These are phyloP conservation scores for Zelopaecilomyces penicillatus DNA, from an alignment of 2,329 filamentous ascomycete species.

Conservation along the genomic window DNA sequence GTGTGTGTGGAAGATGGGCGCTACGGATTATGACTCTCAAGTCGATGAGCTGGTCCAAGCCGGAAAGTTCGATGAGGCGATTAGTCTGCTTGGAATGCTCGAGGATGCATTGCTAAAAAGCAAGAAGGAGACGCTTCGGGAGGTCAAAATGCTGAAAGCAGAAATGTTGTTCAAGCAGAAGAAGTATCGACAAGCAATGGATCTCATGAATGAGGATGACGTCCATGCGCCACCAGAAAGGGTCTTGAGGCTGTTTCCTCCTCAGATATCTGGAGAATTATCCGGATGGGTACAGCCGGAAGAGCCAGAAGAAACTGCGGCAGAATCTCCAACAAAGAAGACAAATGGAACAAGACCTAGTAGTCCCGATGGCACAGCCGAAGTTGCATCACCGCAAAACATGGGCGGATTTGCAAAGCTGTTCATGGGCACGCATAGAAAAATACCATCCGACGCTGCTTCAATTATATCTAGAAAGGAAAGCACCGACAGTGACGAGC, in stretches of 20 bases:
- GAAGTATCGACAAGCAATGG: constrained; percentile 78
- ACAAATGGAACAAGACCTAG: constrained; percentile 19
- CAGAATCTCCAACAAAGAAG: constrained; percentile 24
- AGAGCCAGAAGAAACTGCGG: constrained; percentile 31
- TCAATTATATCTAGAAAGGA: constrained; percentile 54
- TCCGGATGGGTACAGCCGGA: constrained; percentile 45
- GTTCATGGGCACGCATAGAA: constrained; percentile 40
- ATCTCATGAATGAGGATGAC: constrained; percentile 75
- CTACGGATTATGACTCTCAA: constrained; percentile 84
- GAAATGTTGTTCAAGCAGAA: constrained; percentile 73
- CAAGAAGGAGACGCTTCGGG: constrained; percentile 71
- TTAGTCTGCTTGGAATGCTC: constrained; percentile 80
- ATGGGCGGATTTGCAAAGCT: constrained; percentile 45
- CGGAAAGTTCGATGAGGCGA: constrained; percentile 77
- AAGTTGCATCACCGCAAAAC: constrained; percentile 28
- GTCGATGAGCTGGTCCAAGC: constrained; percentile 71
- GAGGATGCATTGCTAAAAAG: constrained; percentile 84
- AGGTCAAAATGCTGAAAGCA: constrained; percentile 88
- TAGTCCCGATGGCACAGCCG: constrained; percentile 18
- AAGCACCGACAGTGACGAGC: constrained; percentile 47
- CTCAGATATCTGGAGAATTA: constrained; percentile 71
- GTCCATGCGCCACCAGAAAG: constrained; percentile 83
- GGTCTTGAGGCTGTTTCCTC: constrained; percentile 79
- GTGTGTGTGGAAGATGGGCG: constrained; percentile 91
- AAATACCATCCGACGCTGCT: constrained; percentile 41